Evolutionary conservation across 2,329 filamentous ascomycete genomes (phyloP), one percentile per base, ranked within the genome.

Genomic region (Periglandula ipomoeae): DNA sequence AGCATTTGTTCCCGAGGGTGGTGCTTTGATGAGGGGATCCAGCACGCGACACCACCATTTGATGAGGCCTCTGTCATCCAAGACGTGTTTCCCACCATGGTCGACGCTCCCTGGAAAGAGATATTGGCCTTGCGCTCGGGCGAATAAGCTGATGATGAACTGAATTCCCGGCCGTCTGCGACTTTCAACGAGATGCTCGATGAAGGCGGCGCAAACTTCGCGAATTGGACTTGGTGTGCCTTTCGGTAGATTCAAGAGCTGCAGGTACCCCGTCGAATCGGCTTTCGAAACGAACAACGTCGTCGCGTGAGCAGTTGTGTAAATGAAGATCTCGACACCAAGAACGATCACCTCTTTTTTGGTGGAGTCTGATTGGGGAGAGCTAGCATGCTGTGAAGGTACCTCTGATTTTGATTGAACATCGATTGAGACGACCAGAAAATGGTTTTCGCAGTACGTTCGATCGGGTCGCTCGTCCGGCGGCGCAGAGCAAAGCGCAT

Each of bases 231-330:
- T 93, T 0, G 79, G 72, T 0, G 75, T 72, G n/a, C 78, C 74
- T 56, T 71, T 77, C 15, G 82, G 78, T 0, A 87, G 70, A 17
- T 78, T 70, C 32, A 90, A 70, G 2, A 85, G 72, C 55, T 82
- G 73, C 9, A 96, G 70, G 62, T 89, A 94, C 22, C 94, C 93
- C 0, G 91, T 96, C 9, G 93, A 96, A 69, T 98, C 93, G 44
- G 93, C 93, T 67, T 98, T 98, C 54, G 90, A 91, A 22, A 98
- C 85, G 64, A 98, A 98, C 47, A 97, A 77, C 4, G 87, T 96
- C 1, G 86, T 95, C 22, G 89, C 78, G 57, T 79, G 78, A 41
- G 79, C 78, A 0, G 90, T 95, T 0, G 82, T 86, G 67, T 94
- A 98, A 52, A 98, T 78, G 58, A 93, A 76, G 46, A 96, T 75